A percentile compares a stretch with the other conserved stretches of the same genome.
phyloP scores from a whole-genome alignment of 2,329 filamentous ascomycete species.

The Pseudopithomyces chartarum region DNA sequence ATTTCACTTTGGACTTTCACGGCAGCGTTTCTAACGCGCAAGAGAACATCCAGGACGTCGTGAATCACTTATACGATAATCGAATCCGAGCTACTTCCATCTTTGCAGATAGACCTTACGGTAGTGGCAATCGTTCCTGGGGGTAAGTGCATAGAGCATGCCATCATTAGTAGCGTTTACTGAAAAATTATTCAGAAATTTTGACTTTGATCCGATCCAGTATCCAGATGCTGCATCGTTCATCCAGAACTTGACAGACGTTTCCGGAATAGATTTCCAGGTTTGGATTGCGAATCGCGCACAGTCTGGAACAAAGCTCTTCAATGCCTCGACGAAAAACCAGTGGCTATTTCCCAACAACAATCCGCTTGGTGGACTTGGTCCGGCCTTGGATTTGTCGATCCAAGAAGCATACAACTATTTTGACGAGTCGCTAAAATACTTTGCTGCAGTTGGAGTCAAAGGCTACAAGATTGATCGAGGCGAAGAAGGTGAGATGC shows the following conservation, averaged over 20 bases:
- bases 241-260: conserved; percentile 36
- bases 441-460: conserved; percentile 41
- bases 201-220: conserved; percentile 43
- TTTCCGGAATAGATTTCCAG: conserved; percentile 41
- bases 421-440: conserved; percentile 33
- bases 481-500: conserved; percentile 48
- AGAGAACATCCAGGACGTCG: conserved; percentile 43
- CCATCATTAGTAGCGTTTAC: no score
- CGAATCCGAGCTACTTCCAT: conserved; percentile 40
- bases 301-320: conserved; percentile 37
- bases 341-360: conserved; percentile 40
- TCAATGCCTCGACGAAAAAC: conserved; percentile 33
- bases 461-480: conserved; percentile 48
- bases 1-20: conserved; percentile 43
- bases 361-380: conserved; percentile 30
- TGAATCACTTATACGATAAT: conserved; percentile 36
- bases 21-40: conserved; percentile 36
- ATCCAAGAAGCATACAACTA: conserved; percentile 45
- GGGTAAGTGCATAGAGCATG: conserved; percentile 12
- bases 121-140: conserved; percentile 32
- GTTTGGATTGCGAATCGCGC: conserved; percentile 47
- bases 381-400: conserved; percentile 44
- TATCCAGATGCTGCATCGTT: conserved; percentile 38
- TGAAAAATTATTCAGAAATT: conserved; percentile 20
- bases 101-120: conserved; percentile 43